Evolutionary conservation across 2,329 filamentous ascomycete genomes (phyloP).

Genomic region (Fusarium sp.): DNA sequence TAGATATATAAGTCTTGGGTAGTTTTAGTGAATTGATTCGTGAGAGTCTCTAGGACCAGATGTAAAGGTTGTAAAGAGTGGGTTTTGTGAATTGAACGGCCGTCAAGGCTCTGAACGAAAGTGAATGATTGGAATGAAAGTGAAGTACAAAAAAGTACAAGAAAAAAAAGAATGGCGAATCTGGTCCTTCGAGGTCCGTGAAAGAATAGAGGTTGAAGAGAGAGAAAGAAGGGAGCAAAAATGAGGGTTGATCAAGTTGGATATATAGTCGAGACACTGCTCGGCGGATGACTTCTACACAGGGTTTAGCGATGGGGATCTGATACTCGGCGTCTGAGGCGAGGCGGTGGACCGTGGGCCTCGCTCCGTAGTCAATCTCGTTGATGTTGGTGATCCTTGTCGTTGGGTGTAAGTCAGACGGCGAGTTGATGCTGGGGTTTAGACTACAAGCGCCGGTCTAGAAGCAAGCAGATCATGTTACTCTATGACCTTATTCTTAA

Average conservation of each 20-base stretch:
- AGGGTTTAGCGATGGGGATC: slow-evolving; percentile 30
- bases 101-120: slow-evolving; percentile 47
- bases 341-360: slow-evolving; percentile 19
- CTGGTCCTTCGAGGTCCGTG: slow-evolving; percentile 47
- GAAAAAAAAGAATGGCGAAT: slow-evolving; percentile 47
- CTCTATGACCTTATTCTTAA: background rate
- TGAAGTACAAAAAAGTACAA: slow-evolving; percentile 43
- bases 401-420: background rate
- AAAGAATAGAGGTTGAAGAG: slow-evolving; percentile 39
- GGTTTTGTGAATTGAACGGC: slow-evolving; percentile 37
- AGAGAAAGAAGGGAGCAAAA: background rate
- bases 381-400: slow-evolving; percentile 3
- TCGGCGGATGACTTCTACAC: slow-evolving; percentile 30
- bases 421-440: slow-evolving; percentile 2
- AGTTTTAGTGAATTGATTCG: background rate
- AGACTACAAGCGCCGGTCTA: slow-evolving; percentile 34
- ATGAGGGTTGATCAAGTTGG: slow-evolving; percentile 18
- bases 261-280: slow-evolving; percentile 36
- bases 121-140: slow-evolving; percentile 41
- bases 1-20: background rate
- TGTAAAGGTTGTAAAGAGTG: slow-evolving; percentile 34
- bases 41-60: slow-evolving; percentile 45
- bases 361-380: slow-evolving; percentile 30
- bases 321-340: slow-evolving; percentile 22
- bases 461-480: background rate